A percentile compares a stretch with the other conserved stretches of the same genome.
These are phyloP conservation scores for Forsythia suspensa DNA, from an alignment of 257 asterid species.

Conservation along the genomic window DNA sequence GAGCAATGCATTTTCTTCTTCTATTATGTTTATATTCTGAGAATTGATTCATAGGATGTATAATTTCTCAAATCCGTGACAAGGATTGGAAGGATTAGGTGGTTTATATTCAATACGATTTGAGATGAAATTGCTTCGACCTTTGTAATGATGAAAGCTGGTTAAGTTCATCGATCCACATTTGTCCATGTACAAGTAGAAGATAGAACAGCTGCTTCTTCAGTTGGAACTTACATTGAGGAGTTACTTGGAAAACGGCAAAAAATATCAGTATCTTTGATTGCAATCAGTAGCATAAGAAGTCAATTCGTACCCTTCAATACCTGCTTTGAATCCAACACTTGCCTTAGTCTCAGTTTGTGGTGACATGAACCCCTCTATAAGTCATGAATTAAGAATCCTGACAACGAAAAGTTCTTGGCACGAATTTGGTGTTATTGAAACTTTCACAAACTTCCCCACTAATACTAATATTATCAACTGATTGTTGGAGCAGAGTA, in stretches of 20 bases:
- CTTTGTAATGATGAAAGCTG: background rate
- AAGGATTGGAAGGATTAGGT: conserved; percentile 4
- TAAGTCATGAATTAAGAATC: background rate
- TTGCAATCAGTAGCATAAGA: background rate
- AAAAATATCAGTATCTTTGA: background rate
- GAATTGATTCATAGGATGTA: conserved; percentile 6
- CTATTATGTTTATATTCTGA: conserved; percentile 6
- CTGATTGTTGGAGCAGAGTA: background rate
- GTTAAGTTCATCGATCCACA: background rate
- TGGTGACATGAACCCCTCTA: background rate
- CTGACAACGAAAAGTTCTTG: background rate
- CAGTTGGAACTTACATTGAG: background rate
- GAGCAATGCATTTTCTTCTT: conserved; percentile 7
- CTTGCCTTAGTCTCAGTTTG: background rate
- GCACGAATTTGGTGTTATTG: background rate
- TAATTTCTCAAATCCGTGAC: background rate
- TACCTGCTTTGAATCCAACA: background rate
- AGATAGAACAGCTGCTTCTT: background rate
- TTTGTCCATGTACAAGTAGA: background rate
- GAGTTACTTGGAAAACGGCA: background rate
- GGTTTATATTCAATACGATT: background rate
- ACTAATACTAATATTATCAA: background rate
- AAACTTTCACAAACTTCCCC: background rate
- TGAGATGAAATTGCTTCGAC: background rate
- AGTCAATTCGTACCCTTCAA: background rate